Conservation (phyloP, 768 basidiomycete genomes). For the Mycena latifolia region DNA sequence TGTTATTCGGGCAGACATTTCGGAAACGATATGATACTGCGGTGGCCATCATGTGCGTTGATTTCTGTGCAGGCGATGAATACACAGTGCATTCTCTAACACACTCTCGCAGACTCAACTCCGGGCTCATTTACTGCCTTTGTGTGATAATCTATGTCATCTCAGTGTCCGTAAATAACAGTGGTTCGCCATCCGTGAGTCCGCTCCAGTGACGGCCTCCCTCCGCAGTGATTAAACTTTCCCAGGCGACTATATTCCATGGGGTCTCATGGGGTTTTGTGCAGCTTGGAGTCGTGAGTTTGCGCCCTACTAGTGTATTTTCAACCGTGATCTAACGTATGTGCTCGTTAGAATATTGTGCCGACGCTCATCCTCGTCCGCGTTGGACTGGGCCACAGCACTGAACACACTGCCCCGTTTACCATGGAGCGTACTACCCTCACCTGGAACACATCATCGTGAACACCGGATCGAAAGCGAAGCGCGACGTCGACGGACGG, state of each 20-base stretch:
- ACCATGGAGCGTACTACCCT: no score
- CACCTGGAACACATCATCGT: no score
- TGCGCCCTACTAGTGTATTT: no score
- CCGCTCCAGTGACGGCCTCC: neutral
- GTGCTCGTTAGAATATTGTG: conserved; percentile 17
- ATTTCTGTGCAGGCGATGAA: neutral
- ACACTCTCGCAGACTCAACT: conserved; percentile 15
- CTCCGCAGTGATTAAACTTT: neutral
- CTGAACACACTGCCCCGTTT: conserved; percentile 1
- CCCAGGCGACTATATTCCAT: conserved; percentile 12
- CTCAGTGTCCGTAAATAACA: conserved; percentile 5
- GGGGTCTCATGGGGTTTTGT: conserved; percentile 25
- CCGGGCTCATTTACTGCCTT: conserved; percentile 13
- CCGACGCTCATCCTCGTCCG: conserved; percentile 16
- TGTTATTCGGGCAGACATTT: neutral
- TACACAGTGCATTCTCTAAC: neutral
- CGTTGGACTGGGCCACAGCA: conserved; percentile 14
- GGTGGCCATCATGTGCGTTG: conserved; percentile 18
- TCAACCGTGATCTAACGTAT: neutral
- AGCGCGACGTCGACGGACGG: no score
- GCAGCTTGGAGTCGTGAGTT: conserved; percentile 24
- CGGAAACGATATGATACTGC: conserved; percentile 12
- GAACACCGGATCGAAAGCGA: no score
- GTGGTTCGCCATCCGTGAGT: conserved; percentile 10
- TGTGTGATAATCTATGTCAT: conserved; percentile 22